These are phyloP conservation scores for Sporothrix brunneoviolacea DNA, from an alignment of 2,329 filamentous ascomycete species.

Conservation along the genomic window DNA sequence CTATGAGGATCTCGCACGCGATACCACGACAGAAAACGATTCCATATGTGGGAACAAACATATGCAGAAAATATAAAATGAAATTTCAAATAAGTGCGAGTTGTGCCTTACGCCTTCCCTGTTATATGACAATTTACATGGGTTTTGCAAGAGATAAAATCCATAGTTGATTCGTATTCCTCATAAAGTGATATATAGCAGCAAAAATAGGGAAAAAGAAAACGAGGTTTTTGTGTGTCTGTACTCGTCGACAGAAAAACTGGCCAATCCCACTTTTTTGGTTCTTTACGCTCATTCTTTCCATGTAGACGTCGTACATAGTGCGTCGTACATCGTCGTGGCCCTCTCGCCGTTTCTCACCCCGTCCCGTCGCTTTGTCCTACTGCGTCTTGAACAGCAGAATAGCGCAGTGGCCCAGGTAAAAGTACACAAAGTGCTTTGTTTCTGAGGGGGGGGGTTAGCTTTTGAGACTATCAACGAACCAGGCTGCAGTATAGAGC, in stretches of 20 bases:
- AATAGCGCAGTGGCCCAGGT: slow-evolving; percentile 96
- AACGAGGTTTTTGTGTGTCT: no score
- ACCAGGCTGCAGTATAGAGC: background rate
- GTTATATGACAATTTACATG: no score
- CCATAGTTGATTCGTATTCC: no score
- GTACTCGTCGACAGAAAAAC: background rate
- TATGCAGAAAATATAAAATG: no score
- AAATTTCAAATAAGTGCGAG: no score
- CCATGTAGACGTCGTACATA: background rate
- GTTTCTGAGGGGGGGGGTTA: slow-evolving; percentile 58
- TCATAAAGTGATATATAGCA: background rate
- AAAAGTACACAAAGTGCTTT: slow-evolving; percentile 99
- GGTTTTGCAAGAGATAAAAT: no score
- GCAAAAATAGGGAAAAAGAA: background rate
- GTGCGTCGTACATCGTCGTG: background rate
- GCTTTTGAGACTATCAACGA: background rate
- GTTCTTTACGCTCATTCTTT: background rate
- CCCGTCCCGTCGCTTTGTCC: slow-evolving; percentile 15
- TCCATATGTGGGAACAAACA: no score
- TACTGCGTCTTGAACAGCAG: slow-evolving; percentile 99
- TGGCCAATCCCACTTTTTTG: no score
- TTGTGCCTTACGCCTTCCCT: no score
- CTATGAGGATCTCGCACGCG: no score
- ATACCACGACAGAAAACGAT: no score
- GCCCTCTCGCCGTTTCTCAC: background rate